Conservation (phyloP, 1,139 yeast genomes). For the Lodderomyces orthopsilosis region DNA sequence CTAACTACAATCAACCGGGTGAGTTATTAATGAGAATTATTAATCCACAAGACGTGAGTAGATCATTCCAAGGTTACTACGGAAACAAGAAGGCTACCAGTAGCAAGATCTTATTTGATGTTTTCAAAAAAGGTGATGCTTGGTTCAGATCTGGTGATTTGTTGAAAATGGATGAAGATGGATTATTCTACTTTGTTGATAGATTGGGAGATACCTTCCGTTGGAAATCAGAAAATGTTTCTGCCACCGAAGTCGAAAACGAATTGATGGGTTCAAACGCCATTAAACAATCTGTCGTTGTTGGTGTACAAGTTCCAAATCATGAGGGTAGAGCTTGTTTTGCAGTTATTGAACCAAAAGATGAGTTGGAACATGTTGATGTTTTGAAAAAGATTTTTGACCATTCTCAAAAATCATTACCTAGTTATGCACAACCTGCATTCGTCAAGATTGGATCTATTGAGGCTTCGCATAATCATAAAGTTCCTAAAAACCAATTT, state of each 20-base stretch:
- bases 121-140: slow-evolving; percentile 84
- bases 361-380: slow-evolving; percentile 26
- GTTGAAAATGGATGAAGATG: slow-evolving; percentile 64
- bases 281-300: slow-evolving; percentile 74
- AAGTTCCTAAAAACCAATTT: slow-evolving; percentile 75
- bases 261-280: slow-evolving; percentile 53
- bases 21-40: slow-evolving; percentile 78
- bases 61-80: slow-evolving; percentile 87
- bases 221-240: slow-evolving; percentile 96
- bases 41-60: slow-evolving; percentile 59
- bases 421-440: slow-evolving; percentile 86
- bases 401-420: slow-evolving; percentile 51
- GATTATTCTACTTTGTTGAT: slow-evolving; percentile 81
- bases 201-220: slow-evolving; percentile 94
- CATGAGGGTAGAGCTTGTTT: slow-evolving; percentile 96
- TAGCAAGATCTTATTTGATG: slow-evolving; percentile 69
- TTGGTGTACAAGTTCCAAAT: slow-evolving; percentile 81
- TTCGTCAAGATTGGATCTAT: slow-evolving; percentile 69
- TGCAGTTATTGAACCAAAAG: slow-evolving; percentile 66
- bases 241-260: slow-evolving; percentile 91
- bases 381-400: slow-evolving; percentile 29
- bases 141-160: slow-evolving; percentile 91
- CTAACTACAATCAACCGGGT: slow-evolving; percentile 66
- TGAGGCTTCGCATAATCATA: slow-evolving; percentile 77
- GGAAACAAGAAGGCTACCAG: slow-evolving; percentile 79